phyloP scores from a whole-genome alignment of 192 early-diverging fungal species.

The Entomortierella chlamydospora region DNA sequence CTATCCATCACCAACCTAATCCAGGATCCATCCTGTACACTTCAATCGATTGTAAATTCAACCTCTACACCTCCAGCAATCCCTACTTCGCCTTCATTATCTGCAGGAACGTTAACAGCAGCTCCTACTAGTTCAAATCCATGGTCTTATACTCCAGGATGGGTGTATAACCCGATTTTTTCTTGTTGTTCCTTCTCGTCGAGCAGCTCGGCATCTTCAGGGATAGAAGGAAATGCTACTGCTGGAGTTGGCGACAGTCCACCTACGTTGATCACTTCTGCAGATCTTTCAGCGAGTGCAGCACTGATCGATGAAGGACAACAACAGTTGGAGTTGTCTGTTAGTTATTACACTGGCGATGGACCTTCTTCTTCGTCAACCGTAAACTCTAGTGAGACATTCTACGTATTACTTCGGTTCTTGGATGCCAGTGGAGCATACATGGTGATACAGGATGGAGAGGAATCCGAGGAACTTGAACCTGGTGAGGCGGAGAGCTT shows the following conservation, averaged over 20 bases:
- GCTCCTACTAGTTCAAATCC: conserved; percentile 12
- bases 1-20: conserved; percentile 39
- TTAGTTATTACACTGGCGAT: conserved; percentile 41
- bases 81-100: conserved; percentile 17
- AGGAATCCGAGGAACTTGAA: not conserved
- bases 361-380: not conserved
- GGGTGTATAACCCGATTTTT: conserved; percentile 47
- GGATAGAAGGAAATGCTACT: not conserved
- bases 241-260: not conserved
- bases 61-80: conserved; percentile 16
- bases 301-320: conserved; percentile 36
- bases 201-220: not conserved
- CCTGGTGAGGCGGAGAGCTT: conserved; percentile 29
- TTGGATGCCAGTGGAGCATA: conserved; percentile 29
- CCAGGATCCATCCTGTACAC: conserved; percentile 41
- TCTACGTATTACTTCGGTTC: conserved; percentile 31
- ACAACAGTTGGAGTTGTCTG: conserved; percentile 29
- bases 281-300: conserved; percentile 20
- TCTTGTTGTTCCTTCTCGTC: conserved; percentile 32
- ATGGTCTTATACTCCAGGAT: conserved; percentile 47
- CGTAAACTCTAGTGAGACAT: conserved; percentile 8
- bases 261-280: conserved; percentile 39
- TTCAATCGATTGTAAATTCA: conserved; percentile 6
- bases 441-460: conserved; percentile 1
- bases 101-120: conserved; percentile 25